Percentiles rank a stretch among this genome's conserved stretches.
Conservation (phyloP, 768 basidiomycete species). For the Candolleomyces aberdarensis region DNA sequence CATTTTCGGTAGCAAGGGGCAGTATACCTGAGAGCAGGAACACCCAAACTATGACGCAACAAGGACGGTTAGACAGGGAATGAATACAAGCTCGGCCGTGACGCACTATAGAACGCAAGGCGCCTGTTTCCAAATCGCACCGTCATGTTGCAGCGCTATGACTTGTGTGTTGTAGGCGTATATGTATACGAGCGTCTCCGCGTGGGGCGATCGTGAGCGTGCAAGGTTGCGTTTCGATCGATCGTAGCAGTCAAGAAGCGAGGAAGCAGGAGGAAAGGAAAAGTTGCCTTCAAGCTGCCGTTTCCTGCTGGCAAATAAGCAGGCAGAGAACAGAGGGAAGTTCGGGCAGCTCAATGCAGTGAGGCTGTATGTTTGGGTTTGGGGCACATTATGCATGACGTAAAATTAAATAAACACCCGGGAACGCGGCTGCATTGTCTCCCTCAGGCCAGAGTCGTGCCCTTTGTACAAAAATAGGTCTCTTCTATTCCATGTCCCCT, state of each 20-base stretch:
- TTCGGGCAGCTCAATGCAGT: too few relatives aligned
- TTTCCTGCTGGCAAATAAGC: too few relatives aligned
- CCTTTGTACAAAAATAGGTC: neutral
- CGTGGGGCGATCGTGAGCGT: neutral
- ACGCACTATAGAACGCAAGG: slow-evolving; percentile 48
- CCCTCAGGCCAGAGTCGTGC: neutral
- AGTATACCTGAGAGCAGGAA: slow-evolving; percentile 42
- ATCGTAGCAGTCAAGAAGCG: neutral
- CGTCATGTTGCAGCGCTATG: slow-evolving; percentile 43
- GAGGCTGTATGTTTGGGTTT: neutral
- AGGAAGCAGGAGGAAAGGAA: neutral
- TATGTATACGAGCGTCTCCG: neutral
- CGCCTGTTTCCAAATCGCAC: slow-evolving; percentile 58
- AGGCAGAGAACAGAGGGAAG: neutral
- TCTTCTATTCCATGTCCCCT: neutral
- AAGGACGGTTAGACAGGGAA: slow-evolving; percentile 1
- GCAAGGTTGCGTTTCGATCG: neutral
- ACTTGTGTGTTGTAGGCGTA: neutral
- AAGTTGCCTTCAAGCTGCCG: neutral
- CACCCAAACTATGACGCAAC: slow-evolving; percentile 33
- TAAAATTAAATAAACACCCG: neutral
- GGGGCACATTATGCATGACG: neutral
- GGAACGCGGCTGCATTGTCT: neutral
- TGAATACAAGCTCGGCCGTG: slow-evolving; percentile 3
- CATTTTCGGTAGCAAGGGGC: neutral